A percentile compares a stretch with the other conserved stretches of the same genome.
These are phyloP conservation scores for Micractinium conductrix DNA, from an alignment of 139 green algal species.

Conservation along the genomic window DNA sequence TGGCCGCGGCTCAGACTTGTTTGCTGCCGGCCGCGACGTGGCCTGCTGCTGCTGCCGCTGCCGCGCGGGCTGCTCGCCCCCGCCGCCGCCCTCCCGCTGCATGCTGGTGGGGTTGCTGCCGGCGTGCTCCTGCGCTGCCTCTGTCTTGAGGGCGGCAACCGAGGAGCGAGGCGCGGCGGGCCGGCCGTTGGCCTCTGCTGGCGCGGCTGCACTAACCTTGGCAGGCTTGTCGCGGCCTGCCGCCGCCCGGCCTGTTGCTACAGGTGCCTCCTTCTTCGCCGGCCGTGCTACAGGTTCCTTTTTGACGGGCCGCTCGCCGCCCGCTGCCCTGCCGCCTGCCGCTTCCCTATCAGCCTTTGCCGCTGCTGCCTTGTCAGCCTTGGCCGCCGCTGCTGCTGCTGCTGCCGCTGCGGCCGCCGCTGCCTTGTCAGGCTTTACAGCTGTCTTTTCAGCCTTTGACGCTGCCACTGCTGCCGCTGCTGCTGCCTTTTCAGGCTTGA, in stretches of 20 bases:
- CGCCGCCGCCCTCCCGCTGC: not conserved
- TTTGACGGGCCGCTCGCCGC: not conserved
- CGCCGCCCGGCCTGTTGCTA: not conserved
- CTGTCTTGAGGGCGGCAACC: not conserved
- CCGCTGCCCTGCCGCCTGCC: not conserved
- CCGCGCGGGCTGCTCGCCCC: not conserved
- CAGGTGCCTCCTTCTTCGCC: slow-evolving; percentile 11
- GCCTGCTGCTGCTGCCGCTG: slow-evolving; percentile 18
- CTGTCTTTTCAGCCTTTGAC: not conserved
- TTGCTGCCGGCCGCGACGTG: not conserved
- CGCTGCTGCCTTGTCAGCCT: not conserved
- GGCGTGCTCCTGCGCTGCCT: slow-evolving; percentile 22
- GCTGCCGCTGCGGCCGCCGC: not conserved
- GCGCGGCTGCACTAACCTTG: not conserved
- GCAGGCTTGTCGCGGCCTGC: not conserved
- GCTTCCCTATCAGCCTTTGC: not conserved
- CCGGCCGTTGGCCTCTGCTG: not conserved
- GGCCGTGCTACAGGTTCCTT: not conserved
- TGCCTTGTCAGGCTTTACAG: not conserved
- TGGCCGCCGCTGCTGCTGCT: not conserved
- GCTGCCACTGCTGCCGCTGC: not conserved
- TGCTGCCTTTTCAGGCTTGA: not conserved
- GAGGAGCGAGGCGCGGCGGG: no score
- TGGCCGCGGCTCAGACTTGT: not conserved
- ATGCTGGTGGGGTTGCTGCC: slow-evolving; percentile 34